Conservation (phyloP, 2,329 filamentous ascomycete genomes). For the Trichoderma oligosporum region DNA sequence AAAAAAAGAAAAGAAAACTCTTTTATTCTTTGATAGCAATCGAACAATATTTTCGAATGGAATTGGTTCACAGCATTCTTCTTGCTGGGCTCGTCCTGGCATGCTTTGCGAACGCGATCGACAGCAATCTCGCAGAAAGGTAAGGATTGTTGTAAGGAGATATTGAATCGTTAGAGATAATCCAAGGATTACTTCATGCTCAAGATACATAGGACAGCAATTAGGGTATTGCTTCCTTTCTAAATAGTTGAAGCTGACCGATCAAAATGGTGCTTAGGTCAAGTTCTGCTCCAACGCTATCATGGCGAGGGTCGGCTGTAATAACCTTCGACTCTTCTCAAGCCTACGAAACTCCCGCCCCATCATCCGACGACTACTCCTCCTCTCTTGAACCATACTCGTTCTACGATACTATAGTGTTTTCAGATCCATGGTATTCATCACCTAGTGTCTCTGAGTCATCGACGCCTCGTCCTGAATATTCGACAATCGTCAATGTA, state of each 20-base stretch:
- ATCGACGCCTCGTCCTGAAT: not conserved
- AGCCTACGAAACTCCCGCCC: not conserved
- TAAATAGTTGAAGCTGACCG: not conserved
- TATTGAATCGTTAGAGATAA: not conserved
- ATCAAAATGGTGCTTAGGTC: not conserved
- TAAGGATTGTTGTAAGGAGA: not conserved
- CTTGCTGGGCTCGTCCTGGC: conserved; percentile 6
- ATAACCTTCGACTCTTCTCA: not conserved
- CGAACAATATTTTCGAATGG: not conserved
- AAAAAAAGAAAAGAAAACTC: too few species aligned
- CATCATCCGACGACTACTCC: not conserved
- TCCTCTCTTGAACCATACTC: conserved; percentile 2
- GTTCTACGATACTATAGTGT: not conserved
- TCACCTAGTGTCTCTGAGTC: not conserved
- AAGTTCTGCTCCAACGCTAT: not conserved
- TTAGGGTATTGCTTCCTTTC: not conserved
- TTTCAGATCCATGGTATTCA: not conserved
- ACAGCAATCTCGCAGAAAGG: not conserved
- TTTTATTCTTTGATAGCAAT: not conserved
- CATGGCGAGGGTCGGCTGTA: conserved; percentile 1
- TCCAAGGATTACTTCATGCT: not conserved
- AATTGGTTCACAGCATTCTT: not conserved
- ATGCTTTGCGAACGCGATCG: not conserved
- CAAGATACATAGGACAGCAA: not conserved
- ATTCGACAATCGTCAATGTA: conserved; percentile 1